Evolutionary conservation across 23 red algal species (phyloP), one percentile per base, ranked within the genome.

Genomic region (Gracilaria caudata): DNA sequence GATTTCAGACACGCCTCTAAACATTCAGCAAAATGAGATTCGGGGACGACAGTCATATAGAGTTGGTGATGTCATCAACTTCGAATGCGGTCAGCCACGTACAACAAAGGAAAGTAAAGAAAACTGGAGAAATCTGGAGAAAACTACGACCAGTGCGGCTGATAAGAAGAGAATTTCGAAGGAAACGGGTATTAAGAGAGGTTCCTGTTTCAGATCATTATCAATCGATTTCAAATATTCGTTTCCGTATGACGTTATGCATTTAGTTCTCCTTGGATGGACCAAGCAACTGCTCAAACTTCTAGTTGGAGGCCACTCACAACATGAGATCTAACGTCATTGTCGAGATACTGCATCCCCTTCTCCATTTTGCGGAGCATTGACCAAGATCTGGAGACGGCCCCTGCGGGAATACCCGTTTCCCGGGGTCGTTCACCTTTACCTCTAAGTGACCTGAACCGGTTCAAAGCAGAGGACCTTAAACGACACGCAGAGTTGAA

Each of bases 251-350:
- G 72, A 77, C 20, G 16, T 49, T 17, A 77, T 77, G 72, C 72
- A 77, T 24, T 55, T 77, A 12, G 43, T 77, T 26, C 72, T 77
- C 9, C 47, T 77, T 4, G 72, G 72, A 53, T 77, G 72, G 72
- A 55, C 47, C 37, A 77, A 77, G 30, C 72, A 43, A 20, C 2
- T 77, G 4, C 40, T 77, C 2, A 77, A 17, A 30, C 72, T 77
- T 30, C 9, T 55, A 23, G 17, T 11, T 51, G 72, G 72, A 28
- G 10, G 8, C 9, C 72, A 77, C n/a, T 4, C 41, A 4, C 41
- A 10, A 45, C 41, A 45, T 10, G 41, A 45, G 10, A 45, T 4
- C 41, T 45, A 4, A 10, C 41, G 6, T 45, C 41, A 45, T 10
- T 45, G 41, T 45, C 41, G 6, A 45, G 10, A 45, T 61, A 61